Evolutionary conservation across 495 filamentous ascomycete species (phyloP).

Genomic region (Penicillium maclennaniae): DNA sequence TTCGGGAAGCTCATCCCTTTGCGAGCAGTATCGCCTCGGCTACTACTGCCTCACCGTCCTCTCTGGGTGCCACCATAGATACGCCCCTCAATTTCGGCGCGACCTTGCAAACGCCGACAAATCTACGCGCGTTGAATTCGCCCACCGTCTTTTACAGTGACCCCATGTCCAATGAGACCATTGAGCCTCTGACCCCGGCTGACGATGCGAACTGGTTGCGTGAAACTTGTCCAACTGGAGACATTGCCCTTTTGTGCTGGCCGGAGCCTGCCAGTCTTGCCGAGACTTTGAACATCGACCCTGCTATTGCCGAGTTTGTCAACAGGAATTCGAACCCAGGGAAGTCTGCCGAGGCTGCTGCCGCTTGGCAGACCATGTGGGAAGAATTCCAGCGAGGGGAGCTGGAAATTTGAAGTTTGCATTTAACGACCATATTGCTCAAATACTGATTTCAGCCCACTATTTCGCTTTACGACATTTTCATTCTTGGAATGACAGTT

Average conservation of each 20-base stretch:
- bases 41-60: background rate
- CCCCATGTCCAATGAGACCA: slow-evolving; percentile 3
- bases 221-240: background rate
- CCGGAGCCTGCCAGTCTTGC: background rate
- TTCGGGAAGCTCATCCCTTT: slow-evolving; percentile 38
- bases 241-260: background rate
- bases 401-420: background rate
- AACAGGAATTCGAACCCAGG: background rate
- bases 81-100: background rate
- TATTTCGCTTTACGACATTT: background rate
- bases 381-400: background rate
- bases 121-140: background rate
- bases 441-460: background rate
- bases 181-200: background rate
- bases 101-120: background rate
- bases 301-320: background rate
- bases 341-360: background rate
- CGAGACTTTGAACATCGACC: background rate
- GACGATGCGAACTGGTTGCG: slow-evolving; percentile 6
- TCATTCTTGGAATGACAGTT: background rate
- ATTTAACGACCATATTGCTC: background rate
- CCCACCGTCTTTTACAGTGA: background rate
- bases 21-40: slow-evolving; percentile 19
- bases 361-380: background rate
- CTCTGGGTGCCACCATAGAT: background rate